Evolutionary conservation across 2,329 filamentous ascomycete species (phyloP).

Genomic region (Cadophora sp.): DNA sequence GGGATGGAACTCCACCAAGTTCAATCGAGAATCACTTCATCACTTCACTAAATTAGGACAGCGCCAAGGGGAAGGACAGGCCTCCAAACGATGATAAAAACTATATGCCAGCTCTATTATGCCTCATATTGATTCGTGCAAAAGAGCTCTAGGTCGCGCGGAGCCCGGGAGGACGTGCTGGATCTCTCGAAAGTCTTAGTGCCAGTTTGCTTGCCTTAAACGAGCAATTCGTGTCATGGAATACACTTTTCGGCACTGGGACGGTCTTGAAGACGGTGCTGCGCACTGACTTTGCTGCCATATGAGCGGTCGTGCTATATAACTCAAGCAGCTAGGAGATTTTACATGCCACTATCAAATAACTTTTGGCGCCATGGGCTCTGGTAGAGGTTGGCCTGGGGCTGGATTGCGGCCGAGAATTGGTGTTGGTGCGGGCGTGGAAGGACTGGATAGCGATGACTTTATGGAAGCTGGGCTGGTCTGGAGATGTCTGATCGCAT

Average conservation of each 20-base stretch:
- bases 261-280: background rate
- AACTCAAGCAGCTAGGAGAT: constrained; percentile 11
- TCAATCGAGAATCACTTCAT: background rate
- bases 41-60: background rate
- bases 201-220: constrained; percentile 2
- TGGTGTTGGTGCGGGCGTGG: background rate
- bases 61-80: background rate
- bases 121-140: background rate
- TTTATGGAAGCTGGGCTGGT: background rate
- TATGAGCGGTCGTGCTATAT: background rate
- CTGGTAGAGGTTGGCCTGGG: background rate
- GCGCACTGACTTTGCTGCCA: constrained; percentile 8
- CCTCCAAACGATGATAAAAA: background rate
- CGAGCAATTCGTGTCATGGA: constrained; percentile 8
- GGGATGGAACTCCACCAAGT: background rate
- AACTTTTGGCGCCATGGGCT: background rate
- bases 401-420: constrained; percentile 4
- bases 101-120: background rate
- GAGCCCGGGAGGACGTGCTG: constrained; percentile 29
- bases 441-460: background rate
- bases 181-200: background rate
- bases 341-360: constrained; percentile 19
- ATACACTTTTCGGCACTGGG: constrained; percentile 13
- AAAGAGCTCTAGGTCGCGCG: constrained; percentile 22
- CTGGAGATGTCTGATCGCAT: constrained; percentile 12